Base-by-base conservation (phyloP, 495 filamentous ascomycete species). In the Amorphotheca resinae region DNA sequence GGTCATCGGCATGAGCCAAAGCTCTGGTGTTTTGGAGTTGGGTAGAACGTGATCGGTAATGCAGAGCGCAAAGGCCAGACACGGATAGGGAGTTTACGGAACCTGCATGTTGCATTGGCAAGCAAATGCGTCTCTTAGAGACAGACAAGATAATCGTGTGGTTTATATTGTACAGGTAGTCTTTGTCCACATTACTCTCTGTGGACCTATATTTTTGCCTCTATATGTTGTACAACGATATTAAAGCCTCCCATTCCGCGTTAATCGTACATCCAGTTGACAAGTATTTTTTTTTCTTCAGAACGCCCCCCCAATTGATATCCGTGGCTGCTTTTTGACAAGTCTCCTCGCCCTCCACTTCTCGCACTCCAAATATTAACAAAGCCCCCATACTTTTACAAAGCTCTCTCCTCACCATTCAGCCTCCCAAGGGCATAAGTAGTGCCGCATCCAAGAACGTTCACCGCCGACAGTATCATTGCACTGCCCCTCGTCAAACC, bases 401-500 rank as follows among this genome's bases (percentile, higher is more conserved):
- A n/a, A n/a, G n/a, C n/a, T n/a, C n/a, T n/a, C 46, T 55, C 41
- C 50, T 60, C 64, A 48, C 67, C 59, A 53, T 48, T 65, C 70
- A 54, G 69, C 61, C 65, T 77, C 47, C 63, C 82, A 63, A 69
- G 66, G 1, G 70, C 74, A 64, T 91, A 95, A 5, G 76, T 76
- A 51, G 79, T 62, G 1, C 81, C 79, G 9, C 84, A 77, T 33
- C 77, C 75, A 14, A 84, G 62, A 38, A 81, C 58, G 63, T 95
- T 95, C 21, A 66, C 67, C 8, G 65, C 61, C 37, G 78, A 82
- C 23, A 91, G 52, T 17, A 72, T 82, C 67, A 94, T 70, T 20
- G 84, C 83, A 25, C 68, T 59, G 23, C 81, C 77, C 39, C 86
- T 70, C 33, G 88, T 72, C 28, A 79, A 59, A 1, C 87, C 87